Percentiles rank a stretch among this genome's conserved stretches.
Evolutionary conservation across 169 alveolate genomes (phyloP).

Genomic region (Eimeria brunetti): DNA sequence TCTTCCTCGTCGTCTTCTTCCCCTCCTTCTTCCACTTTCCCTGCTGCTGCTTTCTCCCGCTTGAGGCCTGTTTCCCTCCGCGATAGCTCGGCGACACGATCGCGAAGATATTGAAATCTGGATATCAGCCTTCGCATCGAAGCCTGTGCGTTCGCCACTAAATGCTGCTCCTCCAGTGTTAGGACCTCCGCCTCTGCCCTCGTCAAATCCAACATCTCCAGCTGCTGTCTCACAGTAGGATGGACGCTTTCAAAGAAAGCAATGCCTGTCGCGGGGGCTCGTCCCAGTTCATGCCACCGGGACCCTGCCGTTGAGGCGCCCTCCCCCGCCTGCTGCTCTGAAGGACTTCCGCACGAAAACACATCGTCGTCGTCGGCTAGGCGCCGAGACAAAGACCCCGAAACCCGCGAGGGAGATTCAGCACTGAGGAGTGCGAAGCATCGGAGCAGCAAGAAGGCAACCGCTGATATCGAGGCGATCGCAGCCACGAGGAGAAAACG

Average conservation of each 20-base stretch:
- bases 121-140: background rate
- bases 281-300: too few species aligned
- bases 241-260: too few species aligned
- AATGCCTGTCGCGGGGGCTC: too few species aligned
- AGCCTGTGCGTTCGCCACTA: background rate
- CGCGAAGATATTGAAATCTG: background rate
- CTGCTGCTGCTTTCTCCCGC: background rate
- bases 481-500: background rate
- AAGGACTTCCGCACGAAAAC: background rate
- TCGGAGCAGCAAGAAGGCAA: constrained; percentile 2
- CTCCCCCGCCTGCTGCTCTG: background rate
- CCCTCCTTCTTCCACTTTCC: background rate
- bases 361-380: constrained; percentile 14
- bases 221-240: background rate
- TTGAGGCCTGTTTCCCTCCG: background rate
- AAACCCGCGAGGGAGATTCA: background rate
- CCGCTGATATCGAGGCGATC: background rate
- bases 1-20: background rate
- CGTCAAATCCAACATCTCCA: background rate
- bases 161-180: background rate
- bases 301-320: too few species aligned
- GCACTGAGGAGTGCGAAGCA: background rate
- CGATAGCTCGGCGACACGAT: background rate
- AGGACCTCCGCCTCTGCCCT: background rate
- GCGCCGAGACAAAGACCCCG: background rate